These are phyloP conservation scores for Echites panduratus DNA, from an alignment of 257 asterid genomes.

Conservation along the genomic window DNA sequence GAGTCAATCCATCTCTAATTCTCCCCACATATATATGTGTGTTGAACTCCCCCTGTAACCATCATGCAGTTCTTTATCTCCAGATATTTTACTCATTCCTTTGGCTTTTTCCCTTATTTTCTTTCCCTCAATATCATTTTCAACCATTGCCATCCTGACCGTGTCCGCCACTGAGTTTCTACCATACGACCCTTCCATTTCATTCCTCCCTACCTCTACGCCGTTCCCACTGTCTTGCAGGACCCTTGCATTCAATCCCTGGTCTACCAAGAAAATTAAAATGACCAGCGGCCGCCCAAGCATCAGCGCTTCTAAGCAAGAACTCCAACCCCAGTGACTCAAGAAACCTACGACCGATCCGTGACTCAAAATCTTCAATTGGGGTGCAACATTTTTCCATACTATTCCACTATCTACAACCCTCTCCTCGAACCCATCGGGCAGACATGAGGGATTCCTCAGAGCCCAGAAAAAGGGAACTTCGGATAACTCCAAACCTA, in stretches of 20 bases:
- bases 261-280: conserved; percentile 24
- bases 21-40: no score
- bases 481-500: conserved; percentile 24
- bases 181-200: conserved; percentile 17
- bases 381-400: conserved; percentile 31
- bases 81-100: conserved; percentile 12
- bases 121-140: conserved; percentile 10
- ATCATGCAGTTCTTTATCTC: conserved; percentile 8
- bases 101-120: conserved; percentile 12
- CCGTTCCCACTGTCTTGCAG: conserved; percentile 17
- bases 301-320: conserved; percentile 18
- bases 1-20: no score
- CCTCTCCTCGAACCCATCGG: conserved; percentile 22
- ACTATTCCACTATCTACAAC: conserved; percentile 20
- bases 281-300: conserved; percentile 19
- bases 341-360: conserved; percentile 28
- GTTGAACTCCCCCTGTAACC: background rate
- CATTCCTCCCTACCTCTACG: conserved; percentile 10
- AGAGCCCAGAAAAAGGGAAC: conserved; percentile 33
- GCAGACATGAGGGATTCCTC: conserved; percentile 20
- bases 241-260: conserved; percentile 29
- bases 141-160: conserved; percentile 14
- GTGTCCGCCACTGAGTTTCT: conserved; percentile 18
- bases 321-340: conserved; percentile 33
- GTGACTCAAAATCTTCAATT: conserved; percentile 21